Percentiles rank a stretch among this genome's conserved stretches.
Evolutionary conservation across 2,329 filamentous ascomycete species (phyloP).

Genomic region (Penicillium occitanis): DNA sequence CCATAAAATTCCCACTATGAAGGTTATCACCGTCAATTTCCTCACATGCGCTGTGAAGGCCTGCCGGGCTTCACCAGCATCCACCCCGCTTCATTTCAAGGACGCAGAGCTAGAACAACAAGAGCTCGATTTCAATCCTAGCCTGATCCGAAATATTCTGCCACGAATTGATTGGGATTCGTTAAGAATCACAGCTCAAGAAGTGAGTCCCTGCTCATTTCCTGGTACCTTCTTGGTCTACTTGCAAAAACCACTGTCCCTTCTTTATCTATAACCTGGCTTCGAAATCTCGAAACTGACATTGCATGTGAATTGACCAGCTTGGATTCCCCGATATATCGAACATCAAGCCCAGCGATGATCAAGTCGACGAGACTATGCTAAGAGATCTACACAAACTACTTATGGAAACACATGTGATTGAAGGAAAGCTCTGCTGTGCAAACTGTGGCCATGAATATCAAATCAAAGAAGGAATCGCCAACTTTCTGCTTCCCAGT

Average conservation of each 20-base stretch:
- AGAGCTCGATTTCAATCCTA: slow-evolving; percentile 75
- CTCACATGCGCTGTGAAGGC: slow-evolving; percentile 92
- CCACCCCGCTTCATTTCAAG: slow-evolving; percentile 88
- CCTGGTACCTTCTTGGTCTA: not conserved
- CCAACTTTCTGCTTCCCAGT: slow-evolving; percentile 90
- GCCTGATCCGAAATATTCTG: slow-evolving; percentile 80
- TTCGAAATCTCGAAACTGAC: not conserved
- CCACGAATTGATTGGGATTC: slow-evolving; percentile 87
- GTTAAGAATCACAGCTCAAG: slow-evolving; percentile 69
- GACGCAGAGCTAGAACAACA: slow-evolving; percentile 87
- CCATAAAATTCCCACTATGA: slow-evolving; percentile 61
- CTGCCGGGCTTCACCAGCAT: slow-evolving; percentile 76
- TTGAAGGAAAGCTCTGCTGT: slow-evolving; percentile 85
- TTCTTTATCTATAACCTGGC: not conserved
- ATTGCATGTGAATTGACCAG: slow-evolving; percentile 46
- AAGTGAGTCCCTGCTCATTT: slow-evolving; percentile 43
- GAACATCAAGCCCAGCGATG: slow-evolving; percentile 60
- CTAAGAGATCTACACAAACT: slow-evolving; percentile 76
- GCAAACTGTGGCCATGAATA: slow-evolving; percentile 93
- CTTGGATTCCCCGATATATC: slow-evolving; percentile 76
- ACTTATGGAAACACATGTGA: slow-evolving; percentile 84
- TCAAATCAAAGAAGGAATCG: slow-evolving; percentile 90
- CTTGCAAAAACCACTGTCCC: not conserved
- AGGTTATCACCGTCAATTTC: slow-evolving; percentile 94
- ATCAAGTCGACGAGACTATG: slow-evolving; percentile 67